These are phyloP conservation scores for Volvox carteri DNA, from an alignment of 163 green algal species.

Conservation along the genomic window DNA sequence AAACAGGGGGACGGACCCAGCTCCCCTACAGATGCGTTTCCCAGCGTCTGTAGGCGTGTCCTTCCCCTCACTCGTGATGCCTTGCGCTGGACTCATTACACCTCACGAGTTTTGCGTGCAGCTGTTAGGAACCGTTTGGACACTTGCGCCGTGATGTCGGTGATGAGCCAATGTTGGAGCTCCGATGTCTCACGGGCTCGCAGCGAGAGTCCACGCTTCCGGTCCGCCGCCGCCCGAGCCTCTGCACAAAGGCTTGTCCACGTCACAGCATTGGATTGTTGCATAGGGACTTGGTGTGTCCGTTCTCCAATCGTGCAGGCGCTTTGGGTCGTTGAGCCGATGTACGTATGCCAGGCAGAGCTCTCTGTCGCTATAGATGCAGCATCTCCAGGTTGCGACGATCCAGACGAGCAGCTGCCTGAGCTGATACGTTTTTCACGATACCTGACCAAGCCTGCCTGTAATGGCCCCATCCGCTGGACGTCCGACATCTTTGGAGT, in stretches of 20 bases:
- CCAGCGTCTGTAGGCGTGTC: too few relatives aligned
- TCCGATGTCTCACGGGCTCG: neutral
- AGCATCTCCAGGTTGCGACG: neutral
- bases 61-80: too few relatives aligned
- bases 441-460: neutral
- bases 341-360: neutral
- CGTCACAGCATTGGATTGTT: neutral
- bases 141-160: neutral
- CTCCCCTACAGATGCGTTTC: too few relatives aligned
- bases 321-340: neutral
- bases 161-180: conserved; percentile 4
- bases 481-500: neutral
- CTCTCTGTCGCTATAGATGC: neutral
- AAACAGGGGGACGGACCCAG: too few relatives aligned
- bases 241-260: neutral
- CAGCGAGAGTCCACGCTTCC: neutral
- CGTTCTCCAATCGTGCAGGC: neutral
- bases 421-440: neutral
- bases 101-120: too few relatives aligned
- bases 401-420: neutral
- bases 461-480: neutral
- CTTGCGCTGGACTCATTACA: too few relatives aligned
- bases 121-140: too few relatives aligned
- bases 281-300: neutral
- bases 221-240: conserved; percentile 8